Evolutionary conservation across 73 alveolate species (phyloP).

Genomic region (Blepharisma japonicum): DNA sequence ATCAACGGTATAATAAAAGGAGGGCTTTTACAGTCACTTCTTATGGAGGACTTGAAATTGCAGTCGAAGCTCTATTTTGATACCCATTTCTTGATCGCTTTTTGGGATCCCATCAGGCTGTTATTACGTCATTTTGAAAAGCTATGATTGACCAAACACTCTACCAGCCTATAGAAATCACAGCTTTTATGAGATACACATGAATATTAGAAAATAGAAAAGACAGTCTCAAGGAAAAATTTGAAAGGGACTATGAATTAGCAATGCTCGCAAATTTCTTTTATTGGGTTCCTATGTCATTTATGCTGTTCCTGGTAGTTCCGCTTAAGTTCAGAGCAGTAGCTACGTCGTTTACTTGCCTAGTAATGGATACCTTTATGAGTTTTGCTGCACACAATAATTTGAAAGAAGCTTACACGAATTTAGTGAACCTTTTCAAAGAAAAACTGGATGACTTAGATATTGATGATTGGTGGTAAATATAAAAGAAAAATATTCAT

Average conservation of each 20-base stretch:
- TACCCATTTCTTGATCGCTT: neutral
- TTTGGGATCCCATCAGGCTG: neutral
- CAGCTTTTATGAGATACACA: neutral
- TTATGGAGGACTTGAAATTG: neutral
- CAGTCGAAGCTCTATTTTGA: neutral
- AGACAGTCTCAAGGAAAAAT: neutral
- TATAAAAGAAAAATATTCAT: too few species aligned
- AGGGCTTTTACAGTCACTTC: neutral
- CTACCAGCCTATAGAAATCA: neutral
- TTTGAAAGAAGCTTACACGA: neutral
- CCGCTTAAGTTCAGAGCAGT: constrained; percentile 4
- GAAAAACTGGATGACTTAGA: too few species aligned
- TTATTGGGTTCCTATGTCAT: neutral
- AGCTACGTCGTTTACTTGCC: neutral
- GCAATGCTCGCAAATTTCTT: neutral
- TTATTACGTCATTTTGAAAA: neutral
- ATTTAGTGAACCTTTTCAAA: too few species aligned
- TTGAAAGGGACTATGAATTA: neutral
- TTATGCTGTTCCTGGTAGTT: neutral
- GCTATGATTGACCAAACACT: neutral
- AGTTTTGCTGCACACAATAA: neutral
- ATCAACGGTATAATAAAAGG: neutral
- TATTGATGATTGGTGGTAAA: too few species aligned
- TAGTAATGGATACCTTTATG: neutral
- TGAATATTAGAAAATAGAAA: neutral